Percentiles rank a stretch among this genome's conserved stretches.
Conservation (phyloP, 1,284 basidiomycete genomes). For the Marasmius oreades region DNA sequence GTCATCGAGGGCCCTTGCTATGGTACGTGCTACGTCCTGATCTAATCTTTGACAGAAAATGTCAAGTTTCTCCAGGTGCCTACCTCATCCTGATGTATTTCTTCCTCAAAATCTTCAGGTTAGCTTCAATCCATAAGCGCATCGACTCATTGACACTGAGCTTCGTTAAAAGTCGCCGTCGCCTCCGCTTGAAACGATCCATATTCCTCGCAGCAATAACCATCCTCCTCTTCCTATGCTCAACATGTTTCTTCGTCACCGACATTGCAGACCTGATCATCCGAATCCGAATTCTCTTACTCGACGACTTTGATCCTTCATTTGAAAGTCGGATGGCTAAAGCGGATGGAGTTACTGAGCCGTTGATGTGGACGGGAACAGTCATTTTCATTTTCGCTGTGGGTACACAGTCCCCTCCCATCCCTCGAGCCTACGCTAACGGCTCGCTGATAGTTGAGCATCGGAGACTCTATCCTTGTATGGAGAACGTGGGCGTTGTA, state of each 20-base stretch:
- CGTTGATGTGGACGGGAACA: constrained; percentile 25
- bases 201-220: not conserved
- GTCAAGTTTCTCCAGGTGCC: constrained; percentile 8
- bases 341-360: constrained; percentile 20
- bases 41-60: not conserved
- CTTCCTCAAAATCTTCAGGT: constrained; percentile 13
- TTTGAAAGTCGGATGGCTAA: constrained; percentile 18
- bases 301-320: constrained; percentile 17
- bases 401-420: not conserved
- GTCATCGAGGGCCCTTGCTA: not conserved
- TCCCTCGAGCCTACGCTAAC: not conserved
- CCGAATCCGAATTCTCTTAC: constrained; percentile 13
- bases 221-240: not conserved
- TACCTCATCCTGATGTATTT: constrained; percentile 17
- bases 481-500: constrained; percentile 27
- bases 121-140: constrained; percentile 13
- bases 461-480: constrained; percentile 26
- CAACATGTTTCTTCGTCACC: constrained; percentile 4
- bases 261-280: not conserved
- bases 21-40: not conserved
- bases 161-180: not conserved
- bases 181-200: not conserved
- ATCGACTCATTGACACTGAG: too few relatives aligned
- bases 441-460: constrained; percentile 18
- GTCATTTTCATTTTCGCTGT: constrained; percentile 29